Evolutionary conservation across 257 asterid genomes (phyloP), one percentile per base, ranked within the genome.

Genomic region (Knoxia roxburghii): DNA sequence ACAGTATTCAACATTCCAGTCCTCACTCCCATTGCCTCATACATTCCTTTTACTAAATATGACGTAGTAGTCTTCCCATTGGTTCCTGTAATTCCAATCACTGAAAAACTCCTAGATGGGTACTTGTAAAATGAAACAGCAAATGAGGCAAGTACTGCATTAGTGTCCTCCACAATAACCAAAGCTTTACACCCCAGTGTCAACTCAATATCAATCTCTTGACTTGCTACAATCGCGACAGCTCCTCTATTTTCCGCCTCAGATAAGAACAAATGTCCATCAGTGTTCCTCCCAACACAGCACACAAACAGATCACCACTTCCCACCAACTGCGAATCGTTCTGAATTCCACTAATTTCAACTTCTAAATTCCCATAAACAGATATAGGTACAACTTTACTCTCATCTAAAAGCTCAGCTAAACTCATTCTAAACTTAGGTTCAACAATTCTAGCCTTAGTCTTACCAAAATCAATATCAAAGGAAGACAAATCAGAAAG

Each of bases 181-280:
- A 93, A 78, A 5, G 99, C 96, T 73, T 88, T 91, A 74, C 95
- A 90, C 32, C 95, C 97, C 64, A 93, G 73, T 1, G 97, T 89
- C 67, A 73, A 91, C 71, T 88, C 95, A 46, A 88, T 86, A 71
- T 86, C 96, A 60, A 93, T 81, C 84, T 90, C 97, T 69, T 86
- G 88, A 80, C 95, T 86, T 4, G 99, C 95, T 33, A 93, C 97
- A 67, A 88, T 86, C 3, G 97, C 99, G 48, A 90, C 95, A 17
- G 95, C 99, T 20, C 96, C 97, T 80, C 99, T 82, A 83, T 93
- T 90, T 82, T 88, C 97, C 0, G 90, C 99, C 87, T 93, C 99
- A 0, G 90, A 76, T 61, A 89, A 69, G 67, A 68, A 86, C 73
- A 84, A 72, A 80, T 89, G 93, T 64, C 95, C 96, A 66, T 89